phyloP scores from a whole-genome alignment of 441 rosid genomes.

The Adansonia madagascariensis region DNA sequence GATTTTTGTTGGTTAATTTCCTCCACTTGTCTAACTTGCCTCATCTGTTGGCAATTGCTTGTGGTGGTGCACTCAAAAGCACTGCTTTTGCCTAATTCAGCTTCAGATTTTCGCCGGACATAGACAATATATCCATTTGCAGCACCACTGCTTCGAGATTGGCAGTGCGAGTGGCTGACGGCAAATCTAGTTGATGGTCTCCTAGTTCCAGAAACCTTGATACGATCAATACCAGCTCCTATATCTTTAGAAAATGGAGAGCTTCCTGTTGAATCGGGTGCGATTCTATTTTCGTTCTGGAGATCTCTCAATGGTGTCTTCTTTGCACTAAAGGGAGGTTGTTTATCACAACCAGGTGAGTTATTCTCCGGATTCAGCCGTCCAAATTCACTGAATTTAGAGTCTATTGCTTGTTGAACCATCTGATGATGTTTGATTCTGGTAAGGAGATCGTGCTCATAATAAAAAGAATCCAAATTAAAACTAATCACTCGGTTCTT shows the following conservation, averaged over 20 bases:
- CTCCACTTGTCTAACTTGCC: conserved; percentile 36
- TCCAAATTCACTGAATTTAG: conserved; percentile 46
- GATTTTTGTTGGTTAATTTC: conserved; percentile 35
- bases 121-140: conserved; percentile 70
- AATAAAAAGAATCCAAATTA: conserved; percentile 2
- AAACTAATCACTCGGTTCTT: neutral
- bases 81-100: conserved; percentile 51
- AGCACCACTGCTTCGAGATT: conserved; percentile 29
- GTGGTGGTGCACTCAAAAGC: conserved; percentile 30
- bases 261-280: conserved; percentile 39
- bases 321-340: conserved; percentile 45
- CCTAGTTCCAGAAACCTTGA: conserved; percentile 55
- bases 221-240: conserved; percentile 37
- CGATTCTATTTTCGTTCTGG: conserved; percentile 57
- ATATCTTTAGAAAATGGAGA: conserved; percentile 46
- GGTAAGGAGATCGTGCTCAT: conserved; percentile 5
- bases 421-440: conserved; percentile 39
- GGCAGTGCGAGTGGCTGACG: neutral
- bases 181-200: conserved; percentile 41
- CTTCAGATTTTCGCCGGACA: conserved; percentile 79
- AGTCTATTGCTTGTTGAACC: conserved; percentile 54
- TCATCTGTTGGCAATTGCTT: conserved; percentile 33
- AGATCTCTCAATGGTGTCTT: conserved; percentile 63
- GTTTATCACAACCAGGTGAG: conserved; percentile 42
- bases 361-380: conserved; percentile 41